Evolutionary conservation across 2,329 filamentous ascomycete genomes (phyloP).

Genomic region (Alternaria brassicae): DNA sequence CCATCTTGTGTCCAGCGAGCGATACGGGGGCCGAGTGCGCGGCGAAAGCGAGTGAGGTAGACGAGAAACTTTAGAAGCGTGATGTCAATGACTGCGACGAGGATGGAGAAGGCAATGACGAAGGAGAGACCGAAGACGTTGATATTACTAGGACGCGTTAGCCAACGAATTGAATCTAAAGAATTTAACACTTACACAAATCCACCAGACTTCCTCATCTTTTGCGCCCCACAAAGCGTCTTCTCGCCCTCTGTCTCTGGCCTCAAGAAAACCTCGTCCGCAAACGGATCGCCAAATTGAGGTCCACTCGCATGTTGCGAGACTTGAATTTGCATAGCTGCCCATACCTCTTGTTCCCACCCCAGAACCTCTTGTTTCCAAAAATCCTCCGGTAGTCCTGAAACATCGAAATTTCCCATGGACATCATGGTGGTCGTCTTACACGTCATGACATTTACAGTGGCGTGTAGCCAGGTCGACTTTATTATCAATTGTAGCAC

Average conservation of each 20-base stretch:
- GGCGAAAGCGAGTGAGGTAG: slow-evolving; percentile 21
- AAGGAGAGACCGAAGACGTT: slow-evolving; percentile 33
- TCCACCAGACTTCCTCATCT: slow-evolving; percentile 28
- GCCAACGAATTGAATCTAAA: not conserved
- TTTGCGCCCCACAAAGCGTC: slow-evolving; percentile 20
- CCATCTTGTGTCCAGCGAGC: slow-evolving; percentile 40
- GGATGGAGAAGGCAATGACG: slow-evolving; percentile 19
- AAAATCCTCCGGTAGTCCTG: slow-evolving; percentile 22
- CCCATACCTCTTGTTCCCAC: slow-evolving; percentile 28
- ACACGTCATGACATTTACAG: not conserved
- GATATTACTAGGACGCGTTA: slow-evolving; percentile 22
- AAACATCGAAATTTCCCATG: slow-evolving; percentile 9
- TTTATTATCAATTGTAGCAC: not conserved
- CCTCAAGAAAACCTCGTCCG: not conserved
- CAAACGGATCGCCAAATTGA: not conserved
- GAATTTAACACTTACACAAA: slow-evolving; percentile 22
- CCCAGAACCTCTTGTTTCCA: slow-evolving; percentile 29
- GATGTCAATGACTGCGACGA: slow-evolving; percentile 18
- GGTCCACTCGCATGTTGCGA: slow-evolving; percentile 19
- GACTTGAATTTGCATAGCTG: slow-evolving; percentile 19
- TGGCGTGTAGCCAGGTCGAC: not conserved
- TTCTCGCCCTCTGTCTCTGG: slow-evolving; percentile 18
- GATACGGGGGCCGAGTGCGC: slow-evolving; percentile 26
- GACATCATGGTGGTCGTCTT: slow-evolving; percentile 11
- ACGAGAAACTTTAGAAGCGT: slow-evolving; percentile 27